phyloP scores from a whole-genome alignment of 768 basidiomycete genomes.

The Phlegmacium glaucopus region DNA sequence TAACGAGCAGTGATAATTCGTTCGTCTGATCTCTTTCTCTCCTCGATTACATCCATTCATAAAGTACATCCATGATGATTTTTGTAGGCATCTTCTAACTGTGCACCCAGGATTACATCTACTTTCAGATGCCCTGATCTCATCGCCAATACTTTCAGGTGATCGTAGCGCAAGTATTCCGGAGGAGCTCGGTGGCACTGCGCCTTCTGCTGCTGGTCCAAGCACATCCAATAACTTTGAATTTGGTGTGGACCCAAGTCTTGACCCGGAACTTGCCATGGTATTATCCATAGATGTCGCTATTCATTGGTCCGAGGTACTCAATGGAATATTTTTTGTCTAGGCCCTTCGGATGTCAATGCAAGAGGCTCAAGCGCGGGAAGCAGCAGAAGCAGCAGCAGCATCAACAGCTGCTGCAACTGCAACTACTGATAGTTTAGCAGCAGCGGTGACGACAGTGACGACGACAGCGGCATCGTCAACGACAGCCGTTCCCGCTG shows the following conservation, averaged over 20 bases:
- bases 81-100: conserved; percentile 70
- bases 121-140: conserved; percentile 78
- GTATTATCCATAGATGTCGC: conserved; percentile 37
- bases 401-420: conserved; percentile 2
- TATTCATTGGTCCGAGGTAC: not conserved
- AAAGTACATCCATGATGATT: not conserved
- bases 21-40: conserved; percentile 38
- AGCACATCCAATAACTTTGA: conserved; percentile 58
- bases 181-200: conserved; percentile 50
- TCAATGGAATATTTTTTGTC: not conserved
- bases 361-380: conserved; percentile 88
- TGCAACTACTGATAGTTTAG: conserved; percentile 32
- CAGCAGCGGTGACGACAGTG: conserved; percentile 24
- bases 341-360: conserved; percentile 97
- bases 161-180: conserved; percentile 72
- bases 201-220: conserved; percentile 39
- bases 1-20: conserved; percentile 84
- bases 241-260: conserved; percentile 90
- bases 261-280: conserved; percentile 97
- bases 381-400: conserved; percentile 48
- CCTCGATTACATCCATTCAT: not conserved
- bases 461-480: conserved; percentile 23
- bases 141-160: conserved; percentile 78
- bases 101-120: conserved; percentile 77
- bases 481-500: conserved; percentile 31